Base-by-base conservation (phyloP, 2,329 filamentous ascomycete genomes). In the Pseudopithomyces maydicus region DNA sequence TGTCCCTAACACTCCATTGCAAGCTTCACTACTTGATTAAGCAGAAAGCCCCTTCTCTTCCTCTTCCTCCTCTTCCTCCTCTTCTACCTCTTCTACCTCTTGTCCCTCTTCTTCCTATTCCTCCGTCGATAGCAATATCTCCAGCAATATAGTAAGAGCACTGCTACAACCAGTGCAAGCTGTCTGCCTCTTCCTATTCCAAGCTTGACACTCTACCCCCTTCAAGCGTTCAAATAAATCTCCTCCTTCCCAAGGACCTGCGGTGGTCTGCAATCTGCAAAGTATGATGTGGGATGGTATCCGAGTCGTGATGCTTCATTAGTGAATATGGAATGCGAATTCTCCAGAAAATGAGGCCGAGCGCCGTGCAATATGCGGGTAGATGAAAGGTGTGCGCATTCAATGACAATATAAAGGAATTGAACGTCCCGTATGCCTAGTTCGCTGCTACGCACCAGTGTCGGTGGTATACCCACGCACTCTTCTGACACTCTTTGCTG, bases 401-500 rank as follows among this genome's bases (percentile, higher is more conserved):
- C 67, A 62, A 71, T 71, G 67, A 67, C 66, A 66, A 55, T 54
- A 57, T 58, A 68, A 65, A 61, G 55, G 52, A 62, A 65, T 62
- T 65, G 65, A 41, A 46, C n/a, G 46, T 65, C 33, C 17, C 41
- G 45, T 39, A 52, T 53, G 44, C 58, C 59, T 71, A 74, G 54
- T 84, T 84, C 15, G 90, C 90, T 57, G 89, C 88, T 56, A 95
- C 89, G 75, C 95, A 99, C 95, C 95, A 99, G 79, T 98, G 96
- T 59, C 95, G 88, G 75, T 99, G 95, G 78, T 92, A 98, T 26
- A 95, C 92, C 95, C 95, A 99, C 10, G 95, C 96, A 68, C 91
- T 96, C 82, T 98, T 98, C 79, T 99, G 95, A 78, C 95, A 99
- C 77, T 99, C 95, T 79, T 99, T 99, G 85, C 93, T 97, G 87